Base-by-base conservation (phyloP, 768 basidiomycete genomes). In the Pilatotrama ljubarskyi region DNA sequence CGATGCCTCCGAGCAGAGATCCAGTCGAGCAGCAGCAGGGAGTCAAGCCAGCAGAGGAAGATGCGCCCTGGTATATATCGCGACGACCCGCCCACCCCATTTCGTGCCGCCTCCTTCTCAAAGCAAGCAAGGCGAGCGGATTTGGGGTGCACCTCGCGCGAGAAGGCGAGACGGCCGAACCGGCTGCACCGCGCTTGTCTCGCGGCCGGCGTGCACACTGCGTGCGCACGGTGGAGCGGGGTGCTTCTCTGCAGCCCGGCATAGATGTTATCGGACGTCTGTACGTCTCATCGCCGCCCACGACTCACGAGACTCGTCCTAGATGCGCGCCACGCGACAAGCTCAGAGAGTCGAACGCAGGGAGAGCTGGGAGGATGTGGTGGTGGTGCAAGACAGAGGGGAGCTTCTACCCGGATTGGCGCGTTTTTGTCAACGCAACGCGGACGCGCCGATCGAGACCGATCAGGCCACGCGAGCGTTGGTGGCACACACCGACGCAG, bases 201-300 rank as follows among this genome's bases (percentile, higher is more conserved):
- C 32, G 55, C 55, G 53, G 36, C 41, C 46, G 32, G n/a, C n/a
- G 48, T 51, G 41, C 35, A 20, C 44, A 29, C 46, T 20, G n/a
- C n/a, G 48, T 51, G 41, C 35, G 29, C 44, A 29, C 37, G 44
- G 58, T 59, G 58, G 58, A 48, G 51, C 38, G 37, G 58, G 58
- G 58, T 52, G 51, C 58, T 61, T 49, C 53, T 48, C 22, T 32
- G 29, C 29, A 32, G 29, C 29, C 29, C 29, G 29, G 29, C 29
- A 32, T 7, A 41, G 32, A 37, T 36, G 47, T 50, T 61, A 61
- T 61, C 59, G 53, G 53, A 61, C 59, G 59, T 53, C 52, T 55
- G 51, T 35, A 26, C n/a, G 42, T 43, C 37, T 17, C 46, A 48
- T 54, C 29, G 47, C 32, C 47, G 44, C 22, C 11, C 13, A 24